These are phyloP conservation scores for Emmonsiellopsis sp. DNA, from an alignment of 2,329 filamentous ascomycete genomes.

Conservation along the genomic window DNA sequence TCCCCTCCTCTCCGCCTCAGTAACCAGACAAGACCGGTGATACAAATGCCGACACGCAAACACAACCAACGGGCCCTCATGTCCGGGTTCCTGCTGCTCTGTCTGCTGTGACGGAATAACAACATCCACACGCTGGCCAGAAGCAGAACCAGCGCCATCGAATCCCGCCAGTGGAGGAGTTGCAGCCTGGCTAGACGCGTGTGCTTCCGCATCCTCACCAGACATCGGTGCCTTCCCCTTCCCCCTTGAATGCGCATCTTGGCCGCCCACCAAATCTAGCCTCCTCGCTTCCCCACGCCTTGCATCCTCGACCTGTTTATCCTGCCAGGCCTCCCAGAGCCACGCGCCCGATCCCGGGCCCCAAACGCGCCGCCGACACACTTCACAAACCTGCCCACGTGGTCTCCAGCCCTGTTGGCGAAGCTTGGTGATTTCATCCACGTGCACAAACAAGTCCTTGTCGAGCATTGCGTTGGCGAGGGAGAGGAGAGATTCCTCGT, in stretches of 20 bases:
- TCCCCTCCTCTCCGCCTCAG: conserved; percentile 3
- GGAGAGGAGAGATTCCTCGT: conserved; percentile 80
- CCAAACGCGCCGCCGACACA: conserved; percentile 75
- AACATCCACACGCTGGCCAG: background rate
- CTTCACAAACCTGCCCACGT: conserved; percentile 75
- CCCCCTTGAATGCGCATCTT: conserved; percentile 17
- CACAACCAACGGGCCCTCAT: conserved; percentile 29
- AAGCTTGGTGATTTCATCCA: conserved; percentile 62
- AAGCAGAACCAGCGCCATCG: background rate
- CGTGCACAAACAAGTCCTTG: conserved; percentile 76
- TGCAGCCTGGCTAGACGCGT: background rate
- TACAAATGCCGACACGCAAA: conserved; percentile 42
- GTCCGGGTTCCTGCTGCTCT: background rate
- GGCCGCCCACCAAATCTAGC: conserved; percentile 20
- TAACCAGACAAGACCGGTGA: conserved; percentile 35
- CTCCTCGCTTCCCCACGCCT: conserved; percentile 21
- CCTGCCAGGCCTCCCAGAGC: conserved; percentile 76
- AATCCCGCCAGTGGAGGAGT: background rate
- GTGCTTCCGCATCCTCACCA: background rate
- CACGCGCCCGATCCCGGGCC: conserved; percentile 71
- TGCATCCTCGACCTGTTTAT: conserved; percentile 34
- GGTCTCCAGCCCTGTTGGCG: conserved; percentile 85
- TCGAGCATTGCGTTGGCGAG: conserved; percentile 82
- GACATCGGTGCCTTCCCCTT: conserved; percentile 28
- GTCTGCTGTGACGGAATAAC: background rate